A percentile compares a stretch with the other conserved stretches of the same genome.
phyloP scores from a whole-genome alignment of 768 basidiomycete genomes.

The Phylloporus sp. region DNA sequence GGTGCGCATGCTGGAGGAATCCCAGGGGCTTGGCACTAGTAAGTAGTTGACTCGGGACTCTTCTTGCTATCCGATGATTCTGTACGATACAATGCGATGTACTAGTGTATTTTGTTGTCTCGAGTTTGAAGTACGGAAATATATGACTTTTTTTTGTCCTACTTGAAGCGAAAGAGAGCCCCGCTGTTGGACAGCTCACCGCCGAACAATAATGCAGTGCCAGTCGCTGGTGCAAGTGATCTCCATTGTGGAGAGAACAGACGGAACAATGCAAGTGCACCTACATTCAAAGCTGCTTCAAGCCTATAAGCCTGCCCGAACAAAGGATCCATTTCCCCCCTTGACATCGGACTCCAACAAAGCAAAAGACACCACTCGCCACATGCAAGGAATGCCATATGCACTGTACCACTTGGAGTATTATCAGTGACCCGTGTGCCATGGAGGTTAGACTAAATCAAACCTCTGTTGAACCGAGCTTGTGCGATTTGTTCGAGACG shows the following conservation, averaged over 20 bases:
- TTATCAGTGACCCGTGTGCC: background rate
- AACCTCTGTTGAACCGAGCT: background rate
- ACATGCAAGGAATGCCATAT: background rate
- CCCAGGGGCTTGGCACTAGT: constrained; percentile 46
- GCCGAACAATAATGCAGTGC: too few relatives aligned
- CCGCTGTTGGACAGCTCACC: too few relatives aligned
- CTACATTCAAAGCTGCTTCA: background rate
- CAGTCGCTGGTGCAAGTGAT: too few relatives aligned
- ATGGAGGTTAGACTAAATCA: background rate
- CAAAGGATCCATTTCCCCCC: constrained; percentile 11
- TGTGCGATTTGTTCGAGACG: background rate
- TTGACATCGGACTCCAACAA: constrained; percentile 16
- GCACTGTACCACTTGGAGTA: background rate
- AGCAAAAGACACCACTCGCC: constrained; percentile 5
- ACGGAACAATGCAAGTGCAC: constrained; percentile 8
- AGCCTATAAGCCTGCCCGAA: background rate
- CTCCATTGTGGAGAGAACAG: too few relatives aligned
- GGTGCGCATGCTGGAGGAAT: constrained; percentile 37
- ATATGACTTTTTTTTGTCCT: too few relatives aligned
- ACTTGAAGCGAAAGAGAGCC: too few relatives aligned
- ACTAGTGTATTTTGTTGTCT: constrained; percentile 1
- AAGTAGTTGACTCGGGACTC: background rate
- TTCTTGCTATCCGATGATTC: background rate
- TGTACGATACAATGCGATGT: constrained; percentile 13
- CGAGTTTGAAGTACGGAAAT: too few relatives aligned